Conservation (phyloP, 345 rosid species). For the Euphorbia tirucalli region DNA sequence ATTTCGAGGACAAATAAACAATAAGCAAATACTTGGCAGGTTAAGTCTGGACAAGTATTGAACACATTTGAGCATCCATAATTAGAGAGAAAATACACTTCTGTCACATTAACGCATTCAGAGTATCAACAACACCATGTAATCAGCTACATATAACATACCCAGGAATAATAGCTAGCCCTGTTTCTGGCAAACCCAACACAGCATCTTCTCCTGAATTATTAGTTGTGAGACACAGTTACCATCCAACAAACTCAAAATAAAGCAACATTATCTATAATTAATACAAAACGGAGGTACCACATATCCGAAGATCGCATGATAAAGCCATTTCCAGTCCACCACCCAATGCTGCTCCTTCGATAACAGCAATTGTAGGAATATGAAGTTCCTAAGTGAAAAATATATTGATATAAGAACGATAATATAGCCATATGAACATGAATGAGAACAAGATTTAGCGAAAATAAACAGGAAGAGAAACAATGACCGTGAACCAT, state of each 20-base stretch:
- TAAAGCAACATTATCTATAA: not conserved
- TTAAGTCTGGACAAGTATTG: not conserved
- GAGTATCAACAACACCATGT: not conserved
- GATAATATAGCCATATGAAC: not conserved
- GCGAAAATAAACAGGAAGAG: not conserved
- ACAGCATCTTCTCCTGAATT: constrained; percentile 70
- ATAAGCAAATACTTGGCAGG: not conserved
- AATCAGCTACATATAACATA: constrained; percentile 19
- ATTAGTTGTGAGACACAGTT: constrained; percentile 4
- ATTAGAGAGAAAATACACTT: not conserved
- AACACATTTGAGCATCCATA: not conserved
- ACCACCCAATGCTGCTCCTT: constrained; percentile 92
- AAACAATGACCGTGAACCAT: not conserved
- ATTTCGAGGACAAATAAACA: not conserved
- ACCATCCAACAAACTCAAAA: not conserved
- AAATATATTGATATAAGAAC: constrained; percentile 2
- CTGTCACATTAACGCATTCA: constrained; percentile 8
- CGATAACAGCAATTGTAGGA: constrained; percentile 86
- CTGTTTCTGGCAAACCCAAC: constrained; percentile 92
- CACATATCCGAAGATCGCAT: constrained; percentile 89
- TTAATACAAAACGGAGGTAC: constrained; percentile 35
- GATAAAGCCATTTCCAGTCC: constrained; percentile 97
- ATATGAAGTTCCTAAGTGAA: constrained; percentile 52
- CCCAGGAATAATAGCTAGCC: constrained; percentile 97
- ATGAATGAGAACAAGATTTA: not conserved